These are phyloP conservation scores for Breynia disticha DNA, from an alignment of 441 rosid species.

Conservation along the genomic window DNA sequence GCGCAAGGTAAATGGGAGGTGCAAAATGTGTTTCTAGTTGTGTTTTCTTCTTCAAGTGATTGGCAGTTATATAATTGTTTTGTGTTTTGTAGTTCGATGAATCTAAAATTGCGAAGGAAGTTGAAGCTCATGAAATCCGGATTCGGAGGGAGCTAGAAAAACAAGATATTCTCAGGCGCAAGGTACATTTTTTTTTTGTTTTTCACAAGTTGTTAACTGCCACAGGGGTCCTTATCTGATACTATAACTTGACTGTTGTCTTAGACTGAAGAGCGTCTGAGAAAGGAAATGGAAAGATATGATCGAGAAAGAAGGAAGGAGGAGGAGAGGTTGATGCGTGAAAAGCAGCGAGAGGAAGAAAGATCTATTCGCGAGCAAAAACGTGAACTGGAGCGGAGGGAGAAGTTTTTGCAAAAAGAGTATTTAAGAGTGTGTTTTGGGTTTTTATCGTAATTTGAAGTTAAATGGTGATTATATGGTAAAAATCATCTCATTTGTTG, in stretches of 20 bases:
- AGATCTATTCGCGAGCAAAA: slow-evolving; percentile 68
- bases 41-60: not conserved
- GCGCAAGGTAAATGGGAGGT: slow-evolving; percentile 46
- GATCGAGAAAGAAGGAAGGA: slow-evolving; percentile 97
- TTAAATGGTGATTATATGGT: not conserved
- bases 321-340: slow-evolving; percentile 93
- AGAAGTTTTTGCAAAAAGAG: slow-evolving; percentile 85
- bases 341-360: slow-evolving; percentile 92
- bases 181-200: slow-evolving; percentile 31
- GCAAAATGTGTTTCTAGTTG: slow-evolving; percentile 3
- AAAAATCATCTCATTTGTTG: not conserved
- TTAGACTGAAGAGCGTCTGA: slow-evolving; percentile 78
- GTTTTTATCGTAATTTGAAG: not conserved
- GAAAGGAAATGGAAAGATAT: slow-evolving; percentile 81
- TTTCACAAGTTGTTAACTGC: not conserved
- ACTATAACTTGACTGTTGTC: slow-evolving; percentile 14
- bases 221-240: not conserved
- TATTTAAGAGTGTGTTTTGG: slow-evolving; percentile 48
- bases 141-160: slow-evolving; percentile 77
- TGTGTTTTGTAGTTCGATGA: slow-evolving; percentile 56
- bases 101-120: slow-evolving; percentile 58
- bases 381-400: slow-evolving; percentile 93
- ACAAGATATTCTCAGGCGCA: slow-evolving; percentile 61
- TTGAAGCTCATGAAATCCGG: slow-evolving; percentile 59
- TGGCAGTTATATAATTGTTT: slow-evolving; percentile 10